Percentiles rank a stretch among this genome's conserved stretches.
Conservation (phyloP, 176 grass and related monocot species). For the Urochloa ruziziensis region DNA sequence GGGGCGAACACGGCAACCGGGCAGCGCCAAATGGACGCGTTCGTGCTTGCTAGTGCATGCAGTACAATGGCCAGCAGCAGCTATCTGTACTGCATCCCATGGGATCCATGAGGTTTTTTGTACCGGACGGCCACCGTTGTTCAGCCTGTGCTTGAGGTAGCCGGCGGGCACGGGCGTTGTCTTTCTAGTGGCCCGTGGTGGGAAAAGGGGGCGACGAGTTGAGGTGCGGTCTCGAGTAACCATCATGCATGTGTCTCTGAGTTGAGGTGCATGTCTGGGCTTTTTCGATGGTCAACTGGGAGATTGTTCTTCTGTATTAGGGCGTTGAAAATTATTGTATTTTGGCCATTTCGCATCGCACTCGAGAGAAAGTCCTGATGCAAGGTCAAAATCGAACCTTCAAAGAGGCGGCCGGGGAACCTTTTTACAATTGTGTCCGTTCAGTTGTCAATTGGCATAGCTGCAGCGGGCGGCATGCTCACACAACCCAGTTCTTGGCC, state of each 20-base stretch:
- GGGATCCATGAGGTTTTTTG: not conserved
- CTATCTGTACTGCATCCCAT: constrained; percentile 22
- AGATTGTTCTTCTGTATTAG: not conserved
- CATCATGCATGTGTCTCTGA: not conserved
- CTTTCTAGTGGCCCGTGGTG: not conserved
- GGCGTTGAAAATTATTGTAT: not conserved
- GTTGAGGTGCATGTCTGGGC: not conserved
- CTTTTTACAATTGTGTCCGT: not conserved
- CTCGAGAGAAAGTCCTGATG: not conserved
- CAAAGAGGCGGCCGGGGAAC: too few species aligned
- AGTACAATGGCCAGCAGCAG: not conserved
- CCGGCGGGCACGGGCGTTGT: constrained; percentile 10
- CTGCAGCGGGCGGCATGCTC: too few species aligned
- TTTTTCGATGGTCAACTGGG: not conserved
- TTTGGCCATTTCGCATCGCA: not conserved
- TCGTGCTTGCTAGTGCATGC: not conserved
- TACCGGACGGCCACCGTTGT: not conserved
- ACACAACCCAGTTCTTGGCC: not conserved
- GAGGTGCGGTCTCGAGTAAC: constrained; percentile 8
- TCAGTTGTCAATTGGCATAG: not conserved
- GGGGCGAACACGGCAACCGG: too few species aligned
- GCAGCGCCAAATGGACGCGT: not conserved
- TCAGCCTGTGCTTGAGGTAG: not conserved
- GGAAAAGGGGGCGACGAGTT: not conserved
- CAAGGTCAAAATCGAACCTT: not conserved